Evolutionary conservation across 1,139 yeast genomes (phyloP).

Genomic region (Hansenula sp.): DNA sequence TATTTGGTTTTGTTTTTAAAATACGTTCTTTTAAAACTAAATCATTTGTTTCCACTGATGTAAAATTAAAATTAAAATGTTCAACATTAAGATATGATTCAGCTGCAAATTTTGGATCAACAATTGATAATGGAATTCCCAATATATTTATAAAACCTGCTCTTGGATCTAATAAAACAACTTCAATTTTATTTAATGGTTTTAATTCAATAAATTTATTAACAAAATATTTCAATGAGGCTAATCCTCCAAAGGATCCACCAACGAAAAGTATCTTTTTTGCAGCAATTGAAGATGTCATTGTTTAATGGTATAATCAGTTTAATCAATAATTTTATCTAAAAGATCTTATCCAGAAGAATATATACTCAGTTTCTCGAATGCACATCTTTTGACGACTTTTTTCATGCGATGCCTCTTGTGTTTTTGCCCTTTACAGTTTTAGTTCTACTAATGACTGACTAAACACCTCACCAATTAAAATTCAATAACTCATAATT

Average conservation of each 20-base stretch:
- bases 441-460: too few relatives aligned
- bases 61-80: slow-evolving; percentile 19
- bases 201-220: slow-evolving; percentile 24
- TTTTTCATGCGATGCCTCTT: too few relatives aligned
- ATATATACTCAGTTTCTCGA: too few relatives aligned
- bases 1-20: slow-evolving; percentile 11
- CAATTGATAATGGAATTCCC: slow-evolving; percentile 46
- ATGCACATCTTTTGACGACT: too few relatives aligned
- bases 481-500: too few relatives aligned
- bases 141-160: slow-evolving; percentile 47
- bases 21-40: slow-evolving; percentile 25
- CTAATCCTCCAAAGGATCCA: slow-evolving; percentile 48
- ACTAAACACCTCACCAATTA: too few relatives aligned
- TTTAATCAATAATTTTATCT: too few relatives aligned
- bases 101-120: slow-evolving; percentile 42
- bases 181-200: slow-evolving; percentile 8
- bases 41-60: slow-evolving; percentile 30
- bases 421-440: too few relatives aligned
- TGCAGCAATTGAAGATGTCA: too few relatives aligned
- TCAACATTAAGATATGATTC: slow-evolving; percentile 31
- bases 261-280: slow-evolving; percentile 43
- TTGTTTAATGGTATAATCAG: too few relatives aligned
- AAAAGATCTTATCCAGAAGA: too few relatives aligned
- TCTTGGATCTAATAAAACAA: slow-evolving; percentile 45
- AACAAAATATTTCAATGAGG: slow-evolving; percentile 36